Evolutionary conservation across 345 rosid species (phyloP).

Genomic region (Hypericum perforatum): DNA sequence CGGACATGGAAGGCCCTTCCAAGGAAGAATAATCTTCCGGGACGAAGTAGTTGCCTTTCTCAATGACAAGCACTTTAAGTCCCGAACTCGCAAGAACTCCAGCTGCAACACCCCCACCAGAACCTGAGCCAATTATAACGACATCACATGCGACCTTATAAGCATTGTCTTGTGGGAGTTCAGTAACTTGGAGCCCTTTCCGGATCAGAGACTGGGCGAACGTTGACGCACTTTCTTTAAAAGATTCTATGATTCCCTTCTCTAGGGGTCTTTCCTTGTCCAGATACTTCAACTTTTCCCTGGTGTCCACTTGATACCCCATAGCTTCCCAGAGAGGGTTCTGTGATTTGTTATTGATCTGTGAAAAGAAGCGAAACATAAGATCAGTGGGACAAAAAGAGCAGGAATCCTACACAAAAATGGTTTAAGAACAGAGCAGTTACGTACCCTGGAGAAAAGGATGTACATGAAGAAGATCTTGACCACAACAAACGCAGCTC

Average conservation of each 20-base stretch:
- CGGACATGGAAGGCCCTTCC: slow-evolving; percentile 56
- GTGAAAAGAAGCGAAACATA: not conserved
- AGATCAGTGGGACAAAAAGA: not conserved
- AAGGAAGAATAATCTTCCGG: slow-evolving; percentile 42
- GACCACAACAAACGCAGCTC: slow-evolving; percentile 37
- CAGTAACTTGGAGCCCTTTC: slow-evolving; percentile 41
- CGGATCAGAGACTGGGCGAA: slow-evolving; percentile 30
- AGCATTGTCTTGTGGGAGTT: slow-evolving; percentile 24
- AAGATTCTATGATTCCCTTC: slow-evolving; percentile 14
- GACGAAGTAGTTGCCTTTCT: slow-evolving; percentile 60
- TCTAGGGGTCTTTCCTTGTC: slow-evolving; percentile 15
- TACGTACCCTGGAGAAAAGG: slow-evolving; percentile 47
- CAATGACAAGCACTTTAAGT: slow-evolving; percentile 45
- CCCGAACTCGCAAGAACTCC: slow-evolving; percentile 55
- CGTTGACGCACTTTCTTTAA: slow-evolving; percentile 25
- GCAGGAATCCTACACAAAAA: not conserved
- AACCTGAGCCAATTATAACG: slow-evolving; percentile 52
- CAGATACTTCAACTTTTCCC: slow-evolving; percentile 13
- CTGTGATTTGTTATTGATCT: slow-evolving; percentile 38
- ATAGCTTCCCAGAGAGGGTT: slow-evolving; percentile 64
- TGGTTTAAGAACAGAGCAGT: not conserved
- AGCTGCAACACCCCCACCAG: slow-evolving; percentile 76
- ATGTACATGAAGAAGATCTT: slow-evolving; percentile 41
- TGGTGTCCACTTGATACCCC: slow-evolving; percentile 38
- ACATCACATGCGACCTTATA: slow-evolving; percentile 52